Evolutionary conservation across 352 stramenopile genomes (phyloP).

Genomic region (Globisporangium rhizosaccharum): DNA sequence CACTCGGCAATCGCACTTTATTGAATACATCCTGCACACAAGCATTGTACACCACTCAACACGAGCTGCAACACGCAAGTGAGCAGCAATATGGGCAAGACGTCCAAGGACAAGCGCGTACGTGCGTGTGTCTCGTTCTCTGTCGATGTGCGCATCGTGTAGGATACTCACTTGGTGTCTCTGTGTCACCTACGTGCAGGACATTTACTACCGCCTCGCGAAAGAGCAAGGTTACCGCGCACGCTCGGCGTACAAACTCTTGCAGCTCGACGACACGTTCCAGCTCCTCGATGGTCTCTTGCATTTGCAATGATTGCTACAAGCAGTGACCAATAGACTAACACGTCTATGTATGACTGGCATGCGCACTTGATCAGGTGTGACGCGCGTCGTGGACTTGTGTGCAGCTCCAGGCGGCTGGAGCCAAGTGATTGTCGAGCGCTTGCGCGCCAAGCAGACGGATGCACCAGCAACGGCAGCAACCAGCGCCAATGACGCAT

Average conservation of each 20-base stretch:
- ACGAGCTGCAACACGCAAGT: no score
- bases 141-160: neutral
- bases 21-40: no score
- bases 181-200: constrained; percentile 23
- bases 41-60: no score
- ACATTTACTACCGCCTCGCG: constrained; percentile 92
- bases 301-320: neutral
- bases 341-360: neutral
- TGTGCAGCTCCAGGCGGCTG: constrained; percentile 81
- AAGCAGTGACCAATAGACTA: neutral
- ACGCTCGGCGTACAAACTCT: constrained; percentile 97
- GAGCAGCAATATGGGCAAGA: constrained; percentile 66
- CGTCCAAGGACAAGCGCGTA: constrained; percentile 90
- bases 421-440: constrained; percentile 82
- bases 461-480: neutral
- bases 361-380: constrained; percentile 22
- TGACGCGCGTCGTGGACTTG: constrained; percentile 79
- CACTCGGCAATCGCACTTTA: no score
- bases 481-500: constrained; percentile 2
- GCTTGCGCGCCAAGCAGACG: constrained; percentile 31
- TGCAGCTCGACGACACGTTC: constrained; percentile 99
- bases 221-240: constrained; percentile 95
- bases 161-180: neutral
- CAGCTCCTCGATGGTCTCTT: constrained; percentile 78
- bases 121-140: constrained; percentile 5